A percentile compares a stretch with the other conserved stretches of the same genome.
Evolutionary conservation across 176 grass and related monocot genomes (phyloP).

Genomic region (Puya raimondii): DNA sequence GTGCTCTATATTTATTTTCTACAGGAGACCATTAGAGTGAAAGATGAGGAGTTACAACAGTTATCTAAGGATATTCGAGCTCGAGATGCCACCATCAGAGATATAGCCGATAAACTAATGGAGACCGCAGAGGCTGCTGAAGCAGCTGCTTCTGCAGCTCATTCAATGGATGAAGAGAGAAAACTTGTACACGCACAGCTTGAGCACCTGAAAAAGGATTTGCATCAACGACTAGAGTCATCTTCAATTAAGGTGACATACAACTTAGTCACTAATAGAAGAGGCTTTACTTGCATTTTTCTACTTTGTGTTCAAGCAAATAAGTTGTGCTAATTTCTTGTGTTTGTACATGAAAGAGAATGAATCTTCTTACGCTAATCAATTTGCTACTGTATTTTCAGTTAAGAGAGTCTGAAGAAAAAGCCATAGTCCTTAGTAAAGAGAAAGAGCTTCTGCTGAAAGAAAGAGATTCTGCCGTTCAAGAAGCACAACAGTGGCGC

Average conservation of each 20-base stretch:
- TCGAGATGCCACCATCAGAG: constrained; percentile 64
- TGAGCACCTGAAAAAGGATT: constrained; percentile 51
- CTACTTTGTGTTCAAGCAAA: not conserved
- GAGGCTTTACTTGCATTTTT: not conserved
- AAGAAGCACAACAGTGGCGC: constrained; percentile 77
- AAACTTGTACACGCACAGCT: constrained; percentile 48
- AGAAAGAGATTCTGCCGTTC: constrained; percentile 76
- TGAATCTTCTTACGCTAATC: constrained; percentile 3
- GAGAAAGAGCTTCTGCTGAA: constrained; percentile 61
- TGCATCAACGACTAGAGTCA: constrained; percentile 47
- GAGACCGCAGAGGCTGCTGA: constrained; percentile 82
- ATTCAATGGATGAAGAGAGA: constrained; percentile 84
- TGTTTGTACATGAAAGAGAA: not conserved
- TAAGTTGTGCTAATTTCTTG: not conserved
- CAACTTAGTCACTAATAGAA: not conserved
- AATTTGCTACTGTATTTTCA: constrained; percentile 28
- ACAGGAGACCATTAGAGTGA: constrained; percentile 85
- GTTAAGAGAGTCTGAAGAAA: constrained; percentile 71
- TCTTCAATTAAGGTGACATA: constrained; percentile 57
- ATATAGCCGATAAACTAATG: constrained; percentile 78
- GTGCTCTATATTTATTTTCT: constrained; percentile 3
- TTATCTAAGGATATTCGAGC: constrained; percentile 68
- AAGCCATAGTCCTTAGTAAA: constrained; percentile 43
- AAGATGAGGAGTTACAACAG: constrained; percentile 88
- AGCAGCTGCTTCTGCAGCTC: constrained; percentile 72